These are phyloP conservation scores for Podospora appendiculata DNA, from an alignment of 495 filamentous ascomycete species.

Conservation along the genomic window DNA sequence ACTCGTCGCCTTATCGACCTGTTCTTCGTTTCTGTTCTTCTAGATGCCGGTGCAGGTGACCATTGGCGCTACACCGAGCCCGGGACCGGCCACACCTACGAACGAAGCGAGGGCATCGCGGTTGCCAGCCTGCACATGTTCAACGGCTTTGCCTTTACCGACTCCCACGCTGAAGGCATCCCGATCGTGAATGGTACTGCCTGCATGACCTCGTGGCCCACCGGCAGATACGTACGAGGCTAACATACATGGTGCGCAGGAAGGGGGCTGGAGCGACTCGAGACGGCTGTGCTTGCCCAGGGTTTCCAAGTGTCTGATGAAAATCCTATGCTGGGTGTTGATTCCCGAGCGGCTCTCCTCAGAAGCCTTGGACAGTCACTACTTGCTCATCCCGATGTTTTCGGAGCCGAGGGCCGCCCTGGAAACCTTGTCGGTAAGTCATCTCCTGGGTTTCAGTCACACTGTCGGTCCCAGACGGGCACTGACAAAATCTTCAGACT, in stretches of 20 bases:
- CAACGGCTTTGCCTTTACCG: conserved; percentile 31
- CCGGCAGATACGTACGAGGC: conserved; percentile 75
- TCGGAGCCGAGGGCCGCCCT: conserved; percentile 42
- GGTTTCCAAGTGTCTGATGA: conserved; percentile 40
- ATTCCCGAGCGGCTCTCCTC: conserved; percentile 40
- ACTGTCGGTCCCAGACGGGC: background rate
- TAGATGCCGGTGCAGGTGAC: conserved; percentile 60
- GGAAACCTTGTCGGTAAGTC: conserved; percentile 48
- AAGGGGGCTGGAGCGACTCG: background rate
- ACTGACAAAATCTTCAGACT: conserved; percentile 31
- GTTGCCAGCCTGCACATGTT: conserved; percentile 56
- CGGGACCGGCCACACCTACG: conserved; percentile 36
- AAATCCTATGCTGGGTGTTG: conserved; percentile 46
- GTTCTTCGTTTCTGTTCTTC: conserved; percentile 60
- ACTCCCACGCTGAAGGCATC: background rate
- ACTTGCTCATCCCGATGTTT: conserved; percentile 33
- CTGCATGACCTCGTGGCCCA: conserved; percentile 83
- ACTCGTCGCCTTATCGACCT: conserved; percentile 60
- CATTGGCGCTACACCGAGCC: conserved; percentile 52
- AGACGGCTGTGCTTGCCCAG: background rate
- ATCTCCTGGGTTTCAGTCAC: background rate
- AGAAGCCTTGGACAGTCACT: conserved; percentile 42
- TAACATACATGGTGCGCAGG: conserved; percentile 68
- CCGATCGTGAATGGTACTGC: conserved; percentile 14
- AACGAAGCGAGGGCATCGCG: conserved; percentile 52